Percentiles rank a stretch among this genome's conserved stretches.
phyloP scores from a whole-genome alignment of 106 monocot species.

The Acanthochlamys bracteata region DNA sequence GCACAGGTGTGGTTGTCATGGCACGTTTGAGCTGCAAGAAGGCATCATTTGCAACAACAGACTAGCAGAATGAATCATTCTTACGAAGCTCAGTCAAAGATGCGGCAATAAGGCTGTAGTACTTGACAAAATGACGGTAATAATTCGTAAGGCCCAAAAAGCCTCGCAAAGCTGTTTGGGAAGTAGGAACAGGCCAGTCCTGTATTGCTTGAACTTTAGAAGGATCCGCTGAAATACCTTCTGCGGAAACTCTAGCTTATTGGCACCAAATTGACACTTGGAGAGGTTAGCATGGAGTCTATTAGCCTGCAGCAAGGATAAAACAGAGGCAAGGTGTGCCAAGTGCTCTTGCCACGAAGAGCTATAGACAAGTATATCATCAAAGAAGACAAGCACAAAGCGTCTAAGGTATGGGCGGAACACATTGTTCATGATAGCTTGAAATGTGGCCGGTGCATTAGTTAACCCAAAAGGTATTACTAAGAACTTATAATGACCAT shows the following conservation, averaged over 20 bases:
- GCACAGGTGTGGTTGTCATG: not conserved
- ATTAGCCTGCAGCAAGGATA: not conserved
- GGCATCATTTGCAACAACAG: not conserved
- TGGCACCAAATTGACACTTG: not conserved
- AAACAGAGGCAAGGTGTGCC: not conserved
- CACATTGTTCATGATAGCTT: slow-evolving; percentile 4
- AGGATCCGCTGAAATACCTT: slow-evolving; percentile 1
- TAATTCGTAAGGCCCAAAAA: slow-evolving; percentile 1
- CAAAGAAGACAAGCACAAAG: slow-evolving; percentile 1
- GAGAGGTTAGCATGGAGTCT: not conserved
- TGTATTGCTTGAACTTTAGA: not conserved
- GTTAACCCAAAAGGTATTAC: slow-evolving; percentile 5
- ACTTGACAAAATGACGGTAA: not conserved
- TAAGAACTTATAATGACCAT: not conserved
- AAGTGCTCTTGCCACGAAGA: not conserved
- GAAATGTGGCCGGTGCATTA: slow-evolving; percentile 8
- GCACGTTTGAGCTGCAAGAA: not conserved
- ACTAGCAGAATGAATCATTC: not conserved
- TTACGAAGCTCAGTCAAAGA: not conserved
- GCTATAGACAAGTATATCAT: slow-evolving; percentile 11
- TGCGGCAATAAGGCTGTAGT: not conserved
- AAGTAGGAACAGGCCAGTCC: not conserved
- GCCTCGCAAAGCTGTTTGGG: not conserved
- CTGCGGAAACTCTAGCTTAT: not conserved
- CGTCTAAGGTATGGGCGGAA: not conserved